Base-by-base conservation (phyloP, 2,329 filamentous ascomycete genomes). In the Aspergillus hortae region DNA sequence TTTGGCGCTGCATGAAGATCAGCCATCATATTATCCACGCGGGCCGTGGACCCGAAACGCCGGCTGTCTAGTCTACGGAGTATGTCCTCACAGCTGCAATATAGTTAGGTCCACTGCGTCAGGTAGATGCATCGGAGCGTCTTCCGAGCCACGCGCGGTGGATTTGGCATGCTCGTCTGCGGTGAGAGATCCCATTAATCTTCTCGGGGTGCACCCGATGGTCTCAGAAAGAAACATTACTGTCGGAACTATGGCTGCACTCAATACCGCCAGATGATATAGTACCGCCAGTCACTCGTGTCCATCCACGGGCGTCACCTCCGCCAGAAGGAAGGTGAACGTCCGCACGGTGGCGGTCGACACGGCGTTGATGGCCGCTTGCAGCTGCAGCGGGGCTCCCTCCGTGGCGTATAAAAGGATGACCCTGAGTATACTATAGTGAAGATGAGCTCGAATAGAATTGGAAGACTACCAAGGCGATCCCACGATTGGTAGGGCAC, bases 371-470 rank as follows among this genome's bases (percentile, higher is more conserved):
- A 84, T 82, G 17, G 78, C 74, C 1, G 81, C 64, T 4, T 64
- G 62, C 14, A 67, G 49, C 51, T 67, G 65, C 17, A 67, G 51
- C 2, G 66, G 81, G 0, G 80, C 80, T 15, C 84, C 71, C 60
- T 84, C 81, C 1, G 81, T 78, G 52, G 80, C 81, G 66, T 84
- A 85, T 17, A 84, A 70, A 83, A 84, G 58, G 82, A 83, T 30
- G 80, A 76, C 1, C 82, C 81, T 0, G 83, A 72, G 68, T 82
- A 83, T 0, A 80, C 82, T 51, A 83, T 79, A 0, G 79, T 80
- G 42, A 83, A 79, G 66, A 84, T 84, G 58, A 78, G 80, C 66
- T 83, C 81, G 71, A 81, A 85, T 44, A 82, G 65, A 81, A 85
- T 45, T 85, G 74, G 65, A 83, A 83, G 55, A 80, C 74, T 0